Evolutionary conservation across 352 stramenopile species (phyloP).

Genomic region (Phytopythium montanum): DNA sequence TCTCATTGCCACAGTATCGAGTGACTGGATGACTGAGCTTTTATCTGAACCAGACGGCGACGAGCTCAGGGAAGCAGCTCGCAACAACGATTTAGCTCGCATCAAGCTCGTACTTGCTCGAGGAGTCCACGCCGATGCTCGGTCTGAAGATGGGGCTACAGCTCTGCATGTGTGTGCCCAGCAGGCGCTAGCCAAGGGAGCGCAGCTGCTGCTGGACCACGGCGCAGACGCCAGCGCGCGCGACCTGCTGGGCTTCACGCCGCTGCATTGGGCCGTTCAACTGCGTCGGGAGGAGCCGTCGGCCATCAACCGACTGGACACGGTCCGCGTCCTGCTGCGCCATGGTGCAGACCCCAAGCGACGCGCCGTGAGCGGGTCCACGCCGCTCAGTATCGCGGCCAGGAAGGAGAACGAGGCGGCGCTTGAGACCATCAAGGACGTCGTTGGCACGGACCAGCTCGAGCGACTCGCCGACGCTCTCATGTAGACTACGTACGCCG

Average conservation of each 20-base stretch:
- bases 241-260: slow-evolving; percentile 68
- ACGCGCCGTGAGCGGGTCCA: slow-evolving; percentile 42
- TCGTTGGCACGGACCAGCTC: slow-evolving; percentile 25
- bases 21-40: no score
- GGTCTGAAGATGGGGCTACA: slow-evolving; percentile 57
- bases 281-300: slow-evolving; percentile 75
- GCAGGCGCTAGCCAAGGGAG: slow-evolving; percentile 58
- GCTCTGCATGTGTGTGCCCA: slow-evolving; percentile 78
- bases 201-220: slow-evolving; percentile 57
- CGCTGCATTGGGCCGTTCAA: slow-evolving; percentile 80
- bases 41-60: slow-evolving; percentile 57
- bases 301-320: slow-evolving; percentile 53
- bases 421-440: slow-evolving; percentile 51
- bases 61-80: slow-evolving; percentile 62
- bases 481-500: neutral
- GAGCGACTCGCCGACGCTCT: slow-evolving; percentile 11
- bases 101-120: slow-evolving; percentile 57
- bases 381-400: slow-evolving; percentile 56
- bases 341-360: slow-evolving; percentile 48
- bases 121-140: slow-evolving; percentile 47
- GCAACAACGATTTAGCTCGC: slow-evolving; percentile 67
- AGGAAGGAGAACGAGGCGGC: slow-evolving; percentile 66
- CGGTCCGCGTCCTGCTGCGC: slow-evolving; percentile 61
- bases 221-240: slow-evolving; percentile 55
- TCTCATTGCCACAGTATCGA: no score